A percentile compares a stretch with the other conserved stretches of the same genome.
Conservation (phyloP, 495 filamentous ascomycete genomes). For the Hypoxylon fragiforme region DNA sequence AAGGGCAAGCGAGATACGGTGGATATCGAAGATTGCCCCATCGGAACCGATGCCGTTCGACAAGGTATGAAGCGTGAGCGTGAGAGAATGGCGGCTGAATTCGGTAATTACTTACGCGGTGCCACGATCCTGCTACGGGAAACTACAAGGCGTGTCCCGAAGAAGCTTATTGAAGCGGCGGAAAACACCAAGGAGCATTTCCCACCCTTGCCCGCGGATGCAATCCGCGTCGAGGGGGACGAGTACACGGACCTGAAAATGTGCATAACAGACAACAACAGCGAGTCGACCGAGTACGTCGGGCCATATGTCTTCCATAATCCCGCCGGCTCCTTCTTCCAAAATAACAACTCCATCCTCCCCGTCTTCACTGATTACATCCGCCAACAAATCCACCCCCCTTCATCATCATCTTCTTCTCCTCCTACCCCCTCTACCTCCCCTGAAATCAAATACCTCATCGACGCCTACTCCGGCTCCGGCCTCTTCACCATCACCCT, state of each 20-base stretch:
- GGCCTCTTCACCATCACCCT: slow-evolving; percentile 97
- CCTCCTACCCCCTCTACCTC: slow-evolving; percentile 30
- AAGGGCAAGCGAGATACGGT: slow-evolving; percentile 74
- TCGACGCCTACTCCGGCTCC: slow-evolving; percentile 96
- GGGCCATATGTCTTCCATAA: slow-evolving; percentile 84
- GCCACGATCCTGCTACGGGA: slow-evolving; percentile 90
- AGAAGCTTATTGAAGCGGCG: slow-evolving; percentile 34
- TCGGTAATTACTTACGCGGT: slow-evolving; percentile 72
- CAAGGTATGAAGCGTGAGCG: slow-evolving; percentile 75
- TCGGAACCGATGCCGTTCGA: slow-evolving; percentile 83
- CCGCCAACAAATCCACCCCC: slow-evolving; percentile 72
- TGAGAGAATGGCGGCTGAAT: slow-evolving; percentile 66
- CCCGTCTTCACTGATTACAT: slow-evolving; percentile 86
- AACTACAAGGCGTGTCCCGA: slow-evolving; percentile 70
- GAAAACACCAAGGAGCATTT: slow-evolving; percentile 3
- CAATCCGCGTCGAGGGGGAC: slow-evolving; percentile 39
- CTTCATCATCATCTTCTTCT: slow-evolving; percentile 30
- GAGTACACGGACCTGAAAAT: slow-evolving; percentile 74
- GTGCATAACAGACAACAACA: slow-evolving; percentile 84
- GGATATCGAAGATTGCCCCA: slow-evolving; percentile 97
- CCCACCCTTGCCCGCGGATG: slow-evolving; percentile 22
- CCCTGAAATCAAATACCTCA: slow-evolving; percentile 71
- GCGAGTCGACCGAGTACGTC: slow-evolving; percentile 79
- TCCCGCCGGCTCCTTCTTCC: slow-evolving; percentile 93
- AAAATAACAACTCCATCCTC: slow-evolving; percentile 99